phyloP scores from a whole-genome alignment of 345 rosid species.

The Lumnitzera littorea region DNA sequence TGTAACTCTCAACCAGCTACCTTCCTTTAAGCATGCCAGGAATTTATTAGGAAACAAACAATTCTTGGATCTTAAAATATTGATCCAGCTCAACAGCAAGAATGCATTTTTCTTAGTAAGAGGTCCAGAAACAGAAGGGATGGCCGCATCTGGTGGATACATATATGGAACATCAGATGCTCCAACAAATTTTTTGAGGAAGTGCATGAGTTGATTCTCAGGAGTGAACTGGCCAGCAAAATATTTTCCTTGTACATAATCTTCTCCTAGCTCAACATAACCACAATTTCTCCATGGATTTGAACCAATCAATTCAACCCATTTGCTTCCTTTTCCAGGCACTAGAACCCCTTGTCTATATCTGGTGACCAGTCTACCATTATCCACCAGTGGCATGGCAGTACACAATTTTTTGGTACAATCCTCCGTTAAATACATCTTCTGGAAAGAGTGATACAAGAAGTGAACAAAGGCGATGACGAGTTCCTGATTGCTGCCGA shows the following conservation, averaged over 20 bases:
- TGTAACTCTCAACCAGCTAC: conserved; percentile 54
- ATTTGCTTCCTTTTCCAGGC: conserved; percentile 58
- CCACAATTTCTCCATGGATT: conserved; percentile 45
- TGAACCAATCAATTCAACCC: conserved; percentile 43
- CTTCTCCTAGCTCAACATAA: conserved; percentile 46
- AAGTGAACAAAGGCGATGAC: conserved; percentile 49
- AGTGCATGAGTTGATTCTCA: conserved; percentile 23
- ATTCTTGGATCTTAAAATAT: conserved; percentile 3
- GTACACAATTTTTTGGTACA: conserved; percentile 24
- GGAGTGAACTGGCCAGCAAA: conserved; percentile 33
- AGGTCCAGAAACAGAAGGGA: conserved; percentile 41
- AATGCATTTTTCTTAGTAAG: conserved; percentile 46
- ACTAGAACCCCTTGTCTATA: conserved; percentile 37
- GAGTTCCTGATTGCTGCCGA: conserved; percentile 25
- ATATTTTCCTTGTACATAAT: conserved; percentile 23
- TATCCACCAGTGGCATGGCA: conserved; percentile 52
- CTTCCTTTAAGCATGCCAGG: conserved; percentile 37
- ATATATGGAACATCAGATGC: conserved; percentile 49
- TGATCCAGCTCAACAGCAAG: conserved; percentile 58
- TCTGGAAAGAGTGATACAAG: conserved; percentile 30
- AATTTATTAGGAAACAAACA: conserved; percentile 28
- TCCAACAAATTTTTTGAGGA: conserved; percentile 21
- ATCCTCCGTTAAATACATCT: conserved; percentile 8
- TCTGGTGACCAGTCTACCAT: conserved; percentile 23
- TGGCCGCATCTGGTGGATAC: conserved; percentile 44